Evolutionary conservation across 257 asterid species (phyloP), one percentile per base, ranked within the genome.

Genomic region (Nicotiana tomentosiformis): DNA sequence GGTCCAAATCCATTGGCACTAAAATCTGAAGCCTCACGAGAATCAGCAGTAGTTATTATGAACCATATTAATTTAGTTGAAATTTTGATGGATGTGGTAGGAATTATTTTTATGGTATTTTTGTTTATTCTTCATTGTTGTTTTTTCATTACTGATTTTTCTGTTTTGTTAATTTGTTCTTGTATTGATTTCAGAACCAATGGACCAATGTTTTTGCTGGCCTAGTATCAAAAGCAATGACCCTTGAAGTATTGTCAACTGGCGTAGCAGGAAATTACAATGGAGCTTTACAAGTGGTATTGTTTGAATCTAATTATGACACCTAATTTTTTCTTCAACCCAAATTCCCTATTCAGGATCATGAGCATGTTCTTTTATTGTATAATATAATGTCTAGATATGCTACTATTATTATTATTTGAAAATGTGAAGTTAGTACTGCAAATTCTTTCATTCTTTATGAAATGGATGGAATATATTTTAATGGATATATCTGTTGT

Each of bases 81-180:
- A 84, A 93, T 94, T 53, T 84, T 96, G 76, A 96, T 96, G 99
- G 99, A 96, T 85, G 97, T 89, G 95, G 99, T 96, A 86, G 0
- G 89, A 23, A 30, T 30, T 64, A 66, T 60, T 74, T 43, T 83
- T 2, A 18, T 32, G 35, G 5, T 32, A 5, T 5, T 32, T 32
- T 35, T 49, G 55, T 2, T 8, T 9, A 9, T 49, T 49, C 55
- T 46, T 46, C 12, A 7, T 46, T 56, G 2, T 56, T 56, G 16
- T 56, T 56, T 55, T 15, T 56, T 16, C 20, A 4, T 15, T 16
- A 4, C 20, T 56, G 20, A 56, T 5, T 15, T 56, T 56, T 56
- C 29, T 18, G 26, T 58, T 58, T 8, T 58, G 0, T 2, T 58
- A 15, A 16, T 8, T 23, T 51, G 1, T 51, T 58, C 33, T 84